These are phyloP conservation scores for Melocanna baccifera DNA, from an alignment of 176 grass and related monocot species.

Conservation along the genomic window DNA sequence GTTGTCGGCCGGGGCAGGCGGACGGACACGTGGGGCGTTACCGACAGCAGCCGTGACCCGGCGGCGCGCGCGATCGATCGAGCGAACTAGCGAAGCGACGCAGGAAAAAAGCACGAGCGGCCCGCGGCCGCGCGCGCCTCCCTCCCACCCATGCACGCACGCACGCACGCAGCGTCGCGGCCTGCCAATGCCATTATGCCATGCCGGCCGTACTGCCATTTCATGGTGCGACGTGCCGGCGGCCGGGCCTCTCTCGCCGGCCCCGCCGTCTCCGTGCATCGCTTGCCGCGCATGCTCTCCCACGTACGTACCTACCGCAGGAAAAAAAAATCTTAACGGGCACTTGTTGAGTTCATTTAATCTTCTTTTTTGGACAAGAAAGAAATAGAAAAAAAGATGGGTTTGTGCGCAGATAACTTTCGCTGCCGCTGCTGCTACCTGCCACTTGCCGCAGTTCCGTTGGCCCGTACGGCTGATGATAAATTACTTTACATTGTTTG, in stretches of 20 bases:
- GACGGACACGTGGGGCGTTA: slow-evolving; percentile 10
- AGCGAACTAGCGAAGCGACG: not conserved
- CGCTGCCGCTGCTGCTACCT: not conserved
- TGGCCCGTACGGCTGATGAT: not conserved
- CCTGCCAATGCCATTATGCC: not conserved
- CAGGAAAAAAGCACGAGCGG: not conserved
- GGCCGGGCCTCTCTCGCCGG: not conserved
- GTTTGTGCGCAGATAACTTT: not conserved
- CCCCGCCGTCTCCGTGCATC: not conserved
- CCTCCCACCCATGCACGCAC: not conserved
- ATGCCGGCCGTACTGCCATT: not conserved
- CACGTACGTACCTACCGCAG: not conserved
- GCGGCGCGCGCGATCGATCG: slow-evolving; percentile 4
- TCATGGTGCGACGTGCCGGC: slow-evolving; percentile 8
- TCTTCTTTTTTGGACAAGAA: not conserved
- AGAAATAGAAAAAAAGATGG: not conserved
- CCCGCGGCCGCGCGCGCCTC: not conserved
- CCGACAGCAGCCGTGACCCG: slow-evolving; percentile 44
- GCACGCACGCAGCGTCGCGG: not conserved
- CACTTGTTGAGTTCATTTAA: not conserved
- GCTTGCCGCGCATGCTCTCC: not conserved
- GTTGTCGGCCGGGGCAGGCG: slow-evolving; percentile 15
- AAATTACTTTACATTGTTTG: not conserved
- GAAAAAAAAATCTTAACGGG: not conserved
- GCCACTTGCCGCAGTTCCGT: slow-evolving; percentile 18